Evolutionary conservation across 192 early-diverging fungal genomes (phyloP).

Genomic region (Coemansia biformis): DNA sequence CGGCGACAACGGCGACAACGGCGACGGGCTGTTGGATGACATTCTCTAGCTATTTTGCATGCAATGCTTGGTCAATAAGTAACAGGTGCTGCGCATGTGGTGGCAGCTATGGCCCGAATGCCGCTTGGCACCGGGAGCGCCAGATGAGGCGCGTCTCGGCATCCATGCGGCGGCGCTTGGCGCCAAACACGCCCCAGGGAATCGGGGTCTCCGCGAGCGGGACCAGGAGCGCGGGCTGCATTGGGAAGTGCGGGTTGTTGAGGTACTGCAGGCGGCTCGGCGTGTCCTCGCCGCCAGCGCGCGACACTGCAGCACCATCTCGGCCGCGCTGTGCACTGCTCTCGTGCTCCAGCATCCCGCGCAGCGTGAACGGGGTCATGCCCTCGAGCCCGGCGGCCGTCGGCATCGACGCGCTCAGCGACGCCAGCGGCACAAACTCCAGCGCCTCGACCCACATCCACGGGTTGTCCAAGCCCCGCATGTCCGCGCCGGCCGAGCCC

Average conservation of each 20-base stretch:
- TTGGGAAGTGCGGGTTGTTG: slow-evolving; percentile 43
- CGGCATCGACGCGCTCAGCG: slow-evolving; percentile 9
- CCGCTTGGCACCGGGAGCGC: slow-evolving; percentile 31
- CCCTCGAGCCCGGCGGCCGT: slow-evolving; percentile 28
- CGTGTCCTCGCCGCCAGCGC: not conserved
- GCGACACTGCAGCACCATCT: not conserved
- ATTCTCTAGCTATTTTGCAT: too few relatives aligned
- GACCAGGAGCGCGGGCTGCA: slow-evolving; percentile 28
- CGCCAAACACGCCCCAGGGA: slow-evolving; percentile 35
- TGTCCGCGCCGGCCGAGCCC: too few relatives aligned
- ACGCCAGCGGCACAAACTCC: slow-evolving; percentile 30
- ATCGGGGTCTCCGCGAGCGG: slow-evolving; percentile 35
- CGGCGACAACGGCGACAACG: too few relatives aligned
- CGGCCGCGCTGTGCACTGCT: not conserved
- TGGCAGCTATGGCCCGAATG: slow-evolving; percentile 13
- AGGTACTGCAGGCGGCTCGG: slow-evolving; percentile 20
- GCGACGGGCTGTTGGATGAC: too few relatives aligned
- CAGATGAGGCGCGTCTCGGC: slow-evolving; percentile 38
- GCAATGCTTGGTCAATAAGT: too few relatives aligned
- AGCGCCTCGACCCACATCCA: slow-evolving; percentile 43
- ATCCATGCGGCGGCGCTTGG: slow-evolving; percentile 34
- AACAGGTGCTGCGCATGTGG: too few relatives aligned
- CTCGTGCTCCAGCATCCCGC: slow-evolving; percentile 36
- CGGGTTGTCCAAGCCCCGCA: slow-evolving; percentile 20
- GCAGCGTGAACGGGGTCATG: slow-evolving; percentile 47